Percentiles rank a stretch among this genome's conserved stretches.
These are phyloP conservation scores for Cryptococcus neoformans DNA, from an alignment of 1,284 basidiomycete genomes.

Conservation along the genomic window DNA sequence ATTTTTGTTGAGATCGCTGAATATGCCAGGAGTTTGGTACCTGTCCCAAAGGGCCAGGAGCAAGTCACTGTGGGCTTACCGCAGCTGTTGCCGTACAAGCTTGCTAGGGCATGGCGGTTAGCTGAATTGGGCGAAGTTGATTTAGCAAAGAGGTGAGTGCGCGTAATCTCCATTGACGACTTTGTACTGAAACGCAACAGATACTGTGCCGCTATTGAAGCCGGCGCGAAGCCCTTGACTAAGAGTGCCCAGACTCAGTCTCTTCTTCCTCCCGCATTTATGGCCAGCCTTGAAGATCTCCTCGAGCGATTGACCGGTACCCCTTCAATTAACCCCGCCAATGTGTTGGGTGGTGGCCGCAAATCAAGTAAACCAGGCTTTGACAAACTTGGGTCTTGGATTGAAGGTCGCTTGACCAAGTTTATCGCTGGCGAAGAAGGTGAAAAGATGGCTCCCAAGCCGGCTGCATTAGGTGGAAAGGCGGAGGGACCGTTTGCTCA, in stretches of 20 bases:
- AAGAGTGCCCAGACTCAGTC: constrained; percentile 22
- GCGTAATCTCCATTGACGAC: neutral
- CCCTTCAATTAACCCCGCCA: constrained; percentile 66
- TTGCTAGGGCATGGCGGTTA: constrained; percentile 72
- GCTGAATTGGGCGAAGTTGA: constrained; percentile 76
- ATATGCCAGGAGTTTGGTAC: constrained; percentile 76
- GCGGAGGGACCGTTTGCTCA: constrained; percentile 84
- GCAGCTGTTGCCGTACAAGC: constrained; percentile 83
- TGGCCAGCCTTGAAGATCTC: constrained; percentile 75
- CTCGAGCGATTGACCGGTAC: constrained; percentile 77
- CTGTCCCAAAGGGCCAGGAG: constrained; percentile 79
- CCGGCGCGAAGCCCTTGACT: constrained; percentile 46
- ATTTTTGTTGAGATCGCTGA: constrained; percentile 91
- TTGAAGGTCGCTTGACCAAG: constrained; percentile 92
- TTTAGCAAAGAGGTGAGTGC: constrained; percentile 64
- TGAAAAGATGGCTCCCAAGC: constrained; percentile 25
- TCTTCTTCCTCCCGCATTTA: constrained; percentile 62
- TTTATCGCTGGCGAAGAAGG: constrained; percentile 87
- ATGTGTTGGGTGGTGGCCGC: constrained; percentile 54
- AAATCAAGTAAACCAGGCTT: constrained; percentile 84
- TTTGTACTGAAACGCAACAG: constrained; percentile 49
- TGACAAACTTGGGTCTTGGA: constrained; percentile 87
- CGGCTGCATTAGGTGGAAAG: constrained; percentile 14
- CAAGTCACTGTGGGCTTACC: constrained; percentile 69
- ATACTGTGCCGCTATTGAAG: constrained; percentile 89